Evolutionary conservation across 208 protist species (phyloP), one percentile per base, ranked within the genome.

Genomic region (Crithidia mellificae): DNA sequence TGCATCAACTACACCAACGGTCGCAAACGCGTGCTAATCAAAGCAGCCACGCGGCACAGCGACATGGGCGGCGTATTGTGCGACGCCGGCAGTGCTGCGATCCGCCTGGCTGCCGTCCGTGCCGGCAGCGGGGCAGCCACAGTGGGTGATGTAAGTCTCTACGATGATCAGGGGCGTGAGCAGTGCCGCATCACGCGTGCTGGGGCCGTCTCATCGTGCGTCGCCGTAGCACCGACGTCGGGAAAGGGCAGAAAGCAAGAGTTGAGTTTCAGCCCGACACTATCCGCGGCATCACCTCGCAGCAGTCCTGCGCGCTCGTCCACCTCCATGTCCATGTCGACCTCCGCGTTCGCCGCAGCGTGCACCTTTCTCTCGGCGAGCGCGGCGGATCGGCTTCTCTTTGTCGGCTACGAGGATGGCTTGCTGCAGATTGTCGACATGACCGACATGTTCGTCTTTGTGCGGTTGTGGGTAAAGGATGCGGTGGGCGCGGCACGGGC

Each of bases 361-460:
- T 84, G 70, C 55, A 67, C 63, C 5, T 44, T 52, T 3, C 47
- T 81, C 15, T 63, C 55, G 22, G 65, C 61, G 22, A 68, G 68
- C 34, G 54, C 57, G 14, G 53, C 36, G 6, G 63, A 68, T 15
- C 66, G 68, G 7, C 36, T 74, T 11, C 36, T 76, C n/a, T 68
- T 72, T n/a, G 19, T 81, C 38, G 85, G 76, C 12, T 96, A 92
- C 71, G 51, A 69, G 0, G 78, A 92, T 58, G 88, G 91, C 0
- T 63, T 93, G 4, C 51, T 94, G 32, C 91, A 96, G 76, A 56
- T 93, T 47, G 63, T 96, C 20, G 91, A 96, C 72, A 85, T 81
- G 12, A 75, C 84, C 3, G 66, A 74, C 50, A 68, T 75, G 53
- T 79, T 85, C 19, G 72, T 95, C 20, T 93, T 89, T 71, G 53